A percentile compares a stretch with the other conserved stretches of the same genome.
Evolutionary conservation across 345 rosid species (phyloP).

Genomic region (Boechera retrofracta): DNA sequence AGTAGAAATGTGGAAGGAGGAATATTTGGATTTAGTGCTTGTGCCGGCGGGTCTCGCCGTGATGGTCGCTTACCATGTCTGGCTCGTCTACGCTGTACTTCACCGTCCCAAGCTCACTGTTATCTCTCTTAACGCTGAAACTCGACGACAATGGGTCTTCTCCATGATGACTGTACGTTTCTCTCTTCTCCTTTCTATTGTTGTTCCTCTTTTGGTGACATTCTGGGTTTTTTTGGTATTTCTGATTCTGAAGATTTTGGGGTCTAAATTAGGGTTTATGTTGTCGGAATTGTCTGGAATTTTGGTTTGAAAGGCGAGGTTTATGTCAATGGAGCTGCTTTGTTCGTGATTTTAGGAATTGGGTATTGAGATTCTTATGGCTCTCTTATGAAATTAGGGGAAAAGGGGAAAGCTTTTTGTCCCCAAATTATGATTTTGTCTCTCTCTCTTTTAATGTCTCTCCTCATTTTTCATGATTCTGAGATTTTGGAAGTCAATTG

Average conservation of each 20-base stretch:
- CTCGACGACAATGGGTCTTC: constrained; percentile 85
- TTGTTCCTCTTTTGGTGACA: not conserved
- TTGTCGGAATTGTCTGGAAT: not conserved
- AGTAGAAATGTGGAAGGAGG: constrained; percentile 46
- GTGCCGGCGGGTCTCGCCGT: constrained; percentile 52
- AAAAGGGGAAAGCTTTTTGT: not conserved
- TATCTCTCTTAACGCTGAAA: constrained; percentile 76
- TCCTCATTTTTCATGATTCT: not conserved
- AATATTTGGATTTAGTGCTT: constrained; percentile 46
- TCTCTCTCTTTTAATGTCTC: not conserved
- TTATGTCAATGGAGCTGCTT: not conserved
- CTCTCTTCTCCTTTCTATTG: not conserved
- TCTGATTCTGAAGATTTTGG: not conserved
- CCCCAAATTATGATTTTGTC: not conserved
- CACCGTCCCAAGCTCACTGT: constrained; percentile 51
- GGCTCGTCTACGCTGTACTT: constrained; percentile 51
- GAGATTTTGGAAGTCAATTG: not conserved
- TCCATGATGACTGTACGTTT: constrained; percentile 71
- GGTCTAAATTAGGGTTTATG: constrained; percentile 4
- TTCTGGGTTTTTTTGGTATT: not conserved
- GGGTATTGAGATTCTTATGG: not conserved
- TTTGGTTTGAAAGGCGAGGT: not conserved
- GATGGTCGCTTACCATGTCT: constrained; percentile 53
- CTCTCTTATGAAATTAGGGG: constrained; percentile 5
- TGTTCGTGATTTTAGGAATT: constrained; percentile 8